Percentiles rank a stretch among this genome's conserved stretches.
Evolutionary conservation across 169 alveolate genomes (phyloP).

Genomic region (Eimeria tenella): DNA sequence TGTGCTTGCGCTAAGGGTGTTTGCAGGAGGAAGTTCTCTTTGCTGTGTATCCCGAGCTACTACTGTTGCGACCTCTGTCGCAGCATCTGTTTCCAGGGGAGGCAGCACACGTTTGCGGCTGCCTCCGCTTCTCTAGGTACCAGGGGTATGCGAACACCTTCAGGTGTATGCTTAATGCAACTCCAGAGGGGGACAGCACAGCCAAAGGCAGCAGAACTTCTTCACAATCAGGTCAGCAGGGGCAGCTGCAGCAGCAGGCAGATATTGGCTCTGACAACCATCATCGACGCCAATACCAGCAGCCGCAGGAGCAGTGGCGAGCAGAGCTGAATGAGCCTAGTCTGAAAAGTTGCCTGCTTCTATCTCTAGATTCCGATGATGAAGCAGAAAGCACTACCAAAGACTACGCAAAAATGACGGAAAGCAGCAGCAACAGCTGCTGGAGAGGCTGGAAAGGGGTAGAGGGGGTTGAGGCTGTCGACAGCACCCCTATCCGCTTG

Average conservation of each 20-base stretch:
- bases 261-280: neutral
- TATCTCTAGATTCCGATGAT: slow-evolving; percentile 5
- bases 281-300: neutral
- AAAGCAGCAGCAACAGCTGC: slow-evolving; percentile 12
- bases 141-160: slow-evolving; percentile 62
- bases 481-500: slow-evolving; percentile 20
- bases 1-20: slow-evolving; percentile 12
- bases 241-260: slow-evolving; percentile 3
- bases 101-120: slow-evolving; percentile 27
- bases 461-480: slow-evolving; percentile 15
- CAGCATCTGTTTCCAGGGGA: slow-evolving; percentile 53
- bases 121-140: slow-evolving; percentile 44
- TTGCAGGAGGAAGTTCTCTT: slow-evolving; percentile 69
- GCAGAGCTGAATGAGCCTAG: neutral
- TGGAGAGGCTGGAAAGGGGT: neutral
- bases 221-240: neutral
- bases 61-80: slow-evolving; percentile 49
- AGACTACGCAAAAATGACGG: neutral
- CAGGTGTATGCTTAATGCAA: slow-evolving; percentile 52
- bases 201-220: neutral
- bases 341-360: neutral
- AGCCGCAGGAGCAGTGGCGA: slow-evolving; percentile 23
- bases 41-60: slow-evolving; percentile 70
- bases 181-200: neutral
- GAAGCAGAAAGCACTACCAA: neutral